Evolutionary conservation across 352 stramenopile genomes (phyloP).

Genomic region (Pythium scleroteichum): DNA sequence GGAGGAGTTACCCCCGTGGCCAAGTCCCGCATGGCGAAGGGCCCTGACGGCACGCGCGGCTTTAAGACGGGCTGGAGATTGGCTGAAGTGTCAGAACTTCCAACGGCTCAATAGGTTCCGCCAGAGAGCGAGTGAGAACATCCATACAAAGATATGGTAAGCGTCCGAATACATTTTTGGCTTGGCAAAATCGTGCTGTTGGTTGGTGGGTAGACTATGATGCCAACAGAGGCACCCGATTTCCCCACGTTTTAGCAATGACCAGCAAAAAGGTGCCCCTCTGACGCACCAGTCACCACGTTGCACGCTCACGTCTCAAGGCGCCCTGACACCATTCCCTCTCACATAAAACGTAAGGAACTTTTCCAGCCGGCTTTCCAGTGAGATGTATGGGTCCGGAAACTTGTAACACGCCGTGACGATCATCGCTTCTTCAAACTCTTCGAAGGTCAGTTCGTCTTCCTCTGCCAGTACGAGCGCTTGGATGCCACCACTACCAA

Average conservation of each 20-base stretch:
- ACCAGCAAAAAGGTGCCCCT: too few relatives aligned
- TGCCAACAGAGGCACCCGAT: too few relatives aligned
- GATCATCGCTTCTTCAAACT: conserved; percentile 73
- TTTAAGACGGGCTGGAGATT: conserved; percentile 60
- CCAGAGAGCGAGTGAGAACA: background rate
- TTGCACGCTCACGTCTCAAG: too few relatives aligned
- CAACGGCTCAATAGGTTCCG: background rate
- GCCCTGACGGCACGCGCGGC: conserved; percentile 69
- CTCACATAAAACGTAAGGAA: conserved; percentile 74
- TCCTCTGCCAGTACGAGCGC: conserved; percentile 32
- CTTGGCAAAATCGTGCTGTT: background rate
- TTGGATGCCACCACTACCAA: too few relatives aligned
- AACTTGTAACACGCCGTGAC: conserved; percentile 78
- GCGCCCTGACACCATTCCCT: conserved; percentile 16
- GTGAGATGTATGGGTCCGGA: conserved; percentile 71
- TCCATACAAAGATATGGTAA: conserved; percentile 1
- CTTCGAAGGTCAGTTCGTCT: conserved; percentile 57
- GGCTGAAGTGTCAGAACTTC: background rate
- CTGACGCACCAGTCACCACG: too few relatives aligned
- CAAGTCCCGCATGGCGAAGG: conserved; percentile 69
- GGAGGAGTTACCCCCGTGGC: conserved; percentile 61
- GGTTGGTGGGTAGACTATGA: background rate
- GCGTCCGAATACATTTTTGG: conserved; percentile 23
- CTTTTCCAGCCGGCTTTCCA: conserved; percentile 76
- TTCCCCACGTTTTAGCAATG: too few relatives aligned